These are phyloP conservation scores for Poronia punctata DNA, from an alignment of 495 filamentous ascomycete genomes.

Conservation along the genomic window DNA sequence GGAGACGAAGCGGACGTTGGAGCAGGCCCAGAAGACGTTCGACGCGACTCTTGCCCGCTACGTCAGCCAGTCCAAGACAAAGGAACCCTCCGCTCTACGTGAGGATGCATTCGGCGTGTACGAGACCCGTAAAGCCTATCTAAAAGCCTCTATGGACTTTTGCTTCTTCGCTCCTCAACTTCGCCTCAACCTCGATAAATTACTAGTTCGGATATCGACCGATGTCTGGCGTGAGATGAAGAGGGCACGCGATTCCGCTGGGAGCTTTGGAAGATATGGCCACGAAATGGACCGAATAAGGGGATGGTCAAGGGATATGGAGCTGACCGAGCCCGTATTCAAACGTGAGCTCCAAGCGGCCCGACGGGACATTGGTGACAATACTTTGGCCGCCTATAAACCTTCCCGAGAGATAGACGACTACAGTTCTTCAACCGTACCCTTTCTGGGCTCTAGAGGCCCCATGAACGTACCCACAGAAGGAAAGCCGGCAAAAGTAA, in stretches of 20 bases:
- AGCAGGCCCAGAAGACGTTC: constrained; percentile 74
- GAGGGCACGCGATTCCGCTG: constrained; percentile 52
- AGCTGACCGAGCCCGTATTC: constrained; percentile 70
- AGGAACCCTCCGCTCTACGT: constrained; percentile 80
- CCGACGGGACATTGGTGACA: constrained; percentile 76
- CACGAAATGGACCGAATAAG: constrained; percentile 83
- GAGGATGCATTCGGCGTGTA: constrained; percentile 97
- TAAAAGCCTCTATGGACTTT: constrained; percentile 90
- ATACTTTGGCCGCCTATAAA: constrained; percentile 57
- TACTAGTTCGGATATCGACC: constrained; percentile 75
- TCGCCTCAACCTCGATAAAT: constrained; percentile 68
- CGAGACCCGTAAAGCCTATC: constrained; percentile 83
- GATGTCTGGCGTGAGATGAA: constrained; percentile 85
- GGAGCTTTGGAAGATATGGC: constrained; percentile 54
- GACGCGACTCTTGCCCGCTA: constrained; percentile 76
- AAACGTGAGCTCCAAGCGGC: constrained; percentile 70
- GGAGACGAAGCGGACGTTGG: constrained; percentile 67
- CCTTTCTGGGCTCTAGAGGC: constrained; percentile 69
- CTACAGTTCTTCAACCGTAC: constrained; percentile 79
- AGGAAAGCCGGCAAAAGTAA: constrained; percentile 35
- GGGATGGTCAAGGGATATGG: constrained; percentile 91
- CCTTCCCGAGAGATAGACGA: constrained; percentile 91
- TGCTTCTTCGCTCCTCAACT: constrained; percentile 79
- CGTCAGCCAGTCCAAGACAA: constrained; percentile 77
- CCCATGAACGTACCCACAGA: constrained; percentile 48